Evolutionary conservation across 805 yeast species (phyloP), one percentile per base, ranked within the genome.

Genomic region (Kodamaea nitidulidarum): DNA sequence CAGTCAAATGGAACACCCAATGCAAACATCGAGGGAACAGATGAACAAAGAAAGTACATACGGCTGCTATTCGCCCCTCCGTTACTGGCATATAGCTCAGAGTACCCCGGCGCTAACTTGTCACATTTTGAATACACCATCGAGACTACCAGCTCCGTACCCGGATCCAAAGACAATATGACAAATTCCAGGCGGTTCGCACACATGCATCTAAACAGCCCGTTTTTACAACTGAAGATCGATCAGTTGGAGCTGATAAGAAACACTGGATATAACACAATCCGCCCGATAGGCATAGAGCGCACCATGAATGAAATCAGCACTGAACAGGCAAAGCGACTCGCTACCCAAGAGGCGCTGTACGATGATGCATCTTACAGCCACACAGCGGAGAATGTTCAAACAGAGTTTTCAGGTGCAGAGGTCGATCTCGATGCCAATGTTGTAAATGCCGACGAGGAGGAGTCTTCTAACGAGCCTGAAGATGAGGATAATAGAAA

Each of bases 51-150:
- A 27, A 39, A 37, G 34, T 40, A 49, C 16, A 36, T 55, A n/a
- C 47, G 52, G 9, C 54, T 45, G 36, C 43, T 51, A 26, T 65
- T 56, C 44, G 77, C 77, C 1, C 81, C 81, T 2, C 79, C 82
- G 7, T 53, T 78, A 15, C 68, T 75, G 14, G 76, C 80, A 2
- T 78, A 76, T 48, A 67, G 78, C 0, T 67, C 80, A 3, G 75
- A 71, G 15, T 58, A 62, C 40, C 54, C 49, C 20, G 61, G 52
- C 15, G 54, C 48, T 16, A 42, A 41, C 29, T 37, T 15, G 11
- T 25, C 43, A 9, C 44, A 44, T 16, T 32, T 54, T n/a, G 58
- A 54, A 21, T 56, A 51, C 40, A 55, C 49, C 20, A 49, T 53
- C 17, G 51, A 49, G 15, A 43, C 46, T n/a, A 27, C 50, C 1